Evolutionary conservation across 2,329 filamentous ascomycete species (phyloP), one percentile per base, ranked within the genome.

Genomic region (Pseudophaeomoniella oleicola): DNA sequence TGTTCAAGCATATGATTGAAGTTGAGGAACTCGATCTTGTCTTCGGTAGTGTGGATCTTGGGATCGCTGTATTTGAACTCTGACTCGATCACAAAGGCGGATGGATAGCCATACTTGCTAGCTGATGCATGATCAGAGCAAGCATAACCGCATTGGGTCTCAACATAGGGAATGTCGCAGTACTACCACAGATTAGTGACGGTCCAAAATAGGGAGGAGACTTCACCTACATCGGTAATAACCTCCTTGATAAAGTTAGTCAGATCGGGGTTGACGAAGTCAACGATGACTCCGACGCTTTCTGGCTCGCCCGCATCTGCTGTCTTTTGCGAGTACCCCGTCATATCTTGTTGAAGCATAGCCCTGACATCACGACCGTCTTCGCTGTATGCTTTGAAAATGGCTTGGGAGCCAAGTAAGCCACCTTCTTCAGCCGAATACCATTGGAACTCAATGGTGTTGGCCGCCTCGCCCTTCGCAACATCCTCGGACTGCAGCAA

Each of bases 261-360:
- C 47, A 96, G 66, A 37, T 71, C 77, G 2, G 76, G 64, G 54
- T 94, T 81, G 32, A 96, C 88, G 49, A 71, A 94, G 59, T 96
- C 88, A 3, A 82, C 86, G 50, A 96, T 93, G 36, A 96, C 83
- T 31, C 88, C 88, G 2, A 96, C 82, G 32, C 77, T 80, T 66
- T 94, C 88, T 4, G 76, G 71, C 57, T 83, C 69, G 40, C 86
- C 86, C 3, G 83, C 79, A 45, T 90, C 81, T 14, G 90, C 62
- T 0, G 86, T 93, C 50, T 78, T 78, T 55, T 87, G 75, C 4
- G 86, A 72, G 55, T 81, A 94, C 13, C 88, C 88, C 2, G 85
- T 93, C 88, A 96, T 96, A 59, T 96, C 88, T 60, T 96, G 88
- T 64, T 96, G 88, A 37, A 96, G 72, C 90, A 96, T 96, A 19